Base-by-base conservation (phyloP, 805 yeast genomes). In the Myxozyma geophila region DNA sequence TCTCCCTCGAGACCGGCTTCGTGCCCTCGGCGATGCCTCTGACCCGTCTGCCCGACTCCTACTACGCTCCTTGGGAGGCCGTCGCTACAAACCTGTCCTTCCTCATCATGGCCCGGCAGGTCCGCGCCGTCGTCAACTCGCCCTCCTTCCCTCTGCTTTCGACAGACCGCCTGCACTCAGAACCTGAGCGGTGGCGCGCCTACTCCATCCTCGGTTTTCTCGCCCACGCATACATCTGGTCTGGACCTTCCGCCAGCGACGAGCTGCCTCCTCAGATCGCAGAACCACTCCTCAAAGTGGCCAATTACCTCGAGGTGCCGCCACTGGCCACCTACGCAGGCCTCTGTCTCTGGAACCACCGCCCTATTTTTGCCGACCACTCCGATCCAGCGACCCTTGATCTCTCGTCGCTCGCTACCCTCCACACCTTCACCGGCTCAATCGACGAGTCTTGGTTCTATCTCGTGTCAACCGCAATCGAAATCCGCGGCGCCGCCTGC, bases 391-490 rank as follows among this genome's bases (percentile, higher is more conserved):
- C 87, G 59, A 86, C 51, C 15, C 71, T 83, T 81, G 85, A 84
- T 66, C 81, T 90, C 51, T 86, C 87, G 59, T 87, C 88, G 71
- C 78, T 92, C 61, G 88, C 92, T 59, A 88, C 96, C 0, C 83
- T 89, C 65, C 85, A 84, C 74, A 91, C 97, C 0, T 93, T 87
- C 74, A 92, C 98, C 0, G 98, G 98, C 1, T 84, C 91, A 3
- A 84, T 87, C 48, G 98, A 92, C 76, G 98, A 92, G 76, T 84
- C 89, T 68, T 92, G 98, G 98, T 92, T 92, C 74, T 92, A 90
- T 75, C 79, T 92, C 63, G 93, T 92, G 9, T 87, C 95, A 71
- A 93, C 91, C 0, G 90, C 85, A 67, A 90, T 93, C 72, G 98
- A 92, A 76, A 82, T 85, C 70, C 85, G 82, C 64, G 97, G 97